Evolutionary conservation across 257 asterid genomes (phyloP).

Genomic region (Rauvolfia tetraphylla): DNA sequence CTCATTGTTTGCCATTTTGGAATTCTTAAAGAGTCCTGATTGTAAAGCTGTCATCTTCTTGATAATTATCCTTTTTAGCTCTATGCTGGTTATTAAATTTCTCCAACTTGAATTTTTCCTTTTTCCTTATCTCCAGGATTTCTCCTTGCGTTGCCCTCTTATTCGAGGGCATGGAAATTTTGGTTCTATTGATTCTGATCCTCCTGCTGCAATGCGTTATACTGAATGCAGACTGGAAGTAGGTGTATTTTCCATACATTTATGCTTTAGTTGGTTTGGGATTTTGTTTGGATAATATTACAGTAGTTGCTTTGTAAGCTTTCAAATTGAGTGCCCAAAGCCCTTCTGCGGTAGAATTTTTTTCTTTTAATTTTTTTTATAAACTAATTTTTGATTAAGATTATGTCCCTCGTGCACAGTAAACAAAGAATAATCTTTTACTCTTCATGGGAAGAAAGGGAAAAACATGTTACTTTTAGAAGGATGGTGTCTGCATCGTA

Average conservation of each 20-base stretch:
- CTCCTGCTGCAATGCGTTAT: conserved; percentile 99
- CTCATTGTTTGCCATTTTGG: background rate
- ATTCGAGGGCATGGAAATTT: conserved; percentile 97
- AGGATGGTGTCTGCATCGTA: background rate
- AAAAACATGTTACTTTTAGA: no score
- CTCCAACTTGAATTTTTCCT: background rate
- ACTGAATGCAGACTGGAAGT: conserved; percentile 98
- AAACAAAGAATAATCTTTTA: no score
- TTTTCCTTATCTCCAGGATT: conserved; percentile 58
- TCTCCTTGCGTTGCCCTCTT: conserved; percentile 93
- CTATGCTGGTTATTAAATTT: background rate
- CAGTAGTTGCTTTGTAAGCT: background rate
- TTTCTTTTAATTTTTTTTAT: background rate
- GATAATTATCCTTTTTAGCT: background rate
- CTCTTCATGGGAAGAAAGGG: background rate
- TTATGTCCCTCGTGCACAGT: background rate
- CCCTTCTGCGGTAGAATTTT: background rate
- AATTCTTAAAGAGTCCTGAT: background rate
- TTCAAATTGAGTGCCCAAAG: background rate
- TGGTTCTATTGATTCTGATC: conserved; percentile 98
- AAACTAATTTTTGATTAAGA: no score
- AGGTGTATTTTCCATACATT: conserved; percentile 8
- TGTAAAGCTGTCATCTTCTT: background rate
- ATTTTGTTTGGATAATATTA: background rate
- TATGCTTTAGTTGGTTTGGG: background rate